Evolutionary conservation across 1,284 basidiomycete species (phyloP).

Genomic region (Coriolopsis trogii): DNA sequence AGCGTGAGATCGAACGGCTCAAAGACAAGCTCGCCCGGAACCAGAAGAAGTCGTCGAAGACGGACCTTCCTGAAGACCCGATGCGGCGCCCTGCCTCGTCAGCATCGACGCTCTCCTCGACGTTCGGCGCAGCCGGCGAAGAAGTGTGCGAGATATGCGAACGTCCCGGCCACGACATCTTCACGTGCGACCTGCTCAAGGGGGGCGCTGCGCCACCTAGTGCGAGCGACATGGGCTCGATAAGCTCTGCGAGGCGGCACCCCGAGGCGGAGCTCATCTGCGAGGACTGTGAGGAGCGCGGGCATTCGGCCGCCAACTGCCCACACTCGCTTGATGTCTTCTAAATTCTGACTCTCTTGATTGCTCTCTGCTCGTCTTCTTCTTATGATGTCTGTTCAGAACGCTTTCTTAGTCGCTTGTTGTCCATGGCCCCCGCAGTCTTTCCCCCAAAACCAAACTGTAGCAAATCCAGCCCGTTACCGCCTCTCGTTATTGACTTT

Average conservation of each 20-base stretch:
- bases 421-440: not conserved
- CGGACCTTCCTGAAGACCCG: slow-evolving; percentile 40
- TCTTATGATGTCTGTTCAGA: not conserved
- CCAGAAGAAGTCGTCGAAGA: slow-evolving; percentile 63
- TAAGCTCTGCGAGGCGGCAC: slow-evolving; percentile 2
- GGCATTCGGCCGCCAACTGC: slow-evolving; percentile 71
- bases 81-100: slow-evolving; percentile 10
- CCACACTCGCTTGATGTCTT: slow-evolving; percentile 84
- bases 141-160: slow-evolving; percentile 85
- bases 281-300: slow-evolving; percentile 76
- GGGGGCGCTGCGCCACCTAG: slow-evolving; percentile 36
- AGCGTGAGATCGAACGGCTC: slow-evolving; percentile 78
- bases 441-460: slow-evolving; percentile 6
- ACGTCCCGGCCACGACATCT: slow-evolving; percentile 80
- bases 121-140: slow-evolving; percentile 19
- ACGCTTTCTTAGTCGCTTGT: not conserved
- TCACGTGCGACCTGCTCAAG: slow-evolving; percentile 69
- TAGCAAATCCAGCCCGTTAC: slow-evolving; percentile 13
- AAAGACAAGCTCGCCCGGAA: slow-evolving; percentile 65
- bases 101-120: slow-evolving; percentile 18
- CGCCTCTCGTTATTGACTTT: no score
- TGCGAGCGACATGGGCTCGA: slow-evolving; percentile 9
- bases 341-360: slow-evolving; percentile 35
- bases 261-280: slow-evolving; percentile 51
- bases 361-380: not conserved